These are phyloP conservation scores for Takakia lepidozioides DNA, from an alignment of 225 moss, liverwort and hornwort genomes.

Conservation along the genomic window DNA sequence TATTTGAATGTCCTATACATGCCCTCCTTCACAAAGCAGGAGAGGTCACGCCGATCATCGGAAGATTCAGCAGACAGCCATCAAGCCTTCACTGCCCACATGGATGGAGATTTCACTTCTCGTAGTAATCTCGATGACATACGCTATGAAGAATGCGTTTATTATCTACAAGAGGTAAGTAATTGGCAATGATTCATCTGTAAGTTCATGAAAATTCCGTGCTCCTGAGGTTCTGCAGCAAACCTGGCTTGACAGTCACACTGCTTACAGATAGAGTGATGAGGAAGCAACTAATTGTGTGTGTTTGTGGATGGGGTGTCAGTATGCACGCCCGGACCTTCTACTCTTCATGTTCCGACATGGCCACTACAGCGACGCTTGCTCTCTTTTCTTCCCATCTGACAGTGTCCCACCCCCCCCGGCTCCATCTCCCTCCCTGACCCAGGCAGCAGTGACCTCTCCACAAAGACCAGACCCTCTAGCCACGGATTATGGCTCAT, in stretches of 20 bases:
- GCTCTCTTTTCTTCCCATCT: slow-evolving; percentile 73
- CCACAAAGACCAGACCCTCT: slow-evolving; percentile 70
- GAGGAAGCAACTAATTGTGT: not conserved
- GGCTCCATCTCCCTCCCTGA: slow-evolving; percentile 59
- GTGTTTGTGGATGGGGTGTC: slow-evolving; percentile 22
- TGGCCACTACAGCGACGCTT: slow-evolving; percentile 82
- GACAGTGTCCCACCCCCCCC: slow-evolving; percentile 75
- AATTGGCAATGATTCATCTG: too few species aligned
- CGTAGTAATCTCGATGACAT: slow-evolving; percentile 78
- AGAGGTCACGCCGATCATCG: slow-evolving; percentile 76
- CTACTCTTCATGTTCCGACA: slow-evolving; percentile 85
- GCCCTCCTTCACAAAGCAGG: slow-evolving; percentile 76
- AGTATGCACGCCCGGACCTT: slow-evolving; percentile 87
- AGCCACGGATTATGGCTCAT: slow-evolving; percentile 80
- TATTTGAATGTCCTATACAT: slow-evolving; percentile 83
- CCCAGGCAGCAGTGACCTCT: slow-evolving; percentile 65
- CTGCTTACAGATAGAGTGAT: too few species aligned
- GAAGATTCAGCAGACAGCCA: slow-evolving; percentile 88
- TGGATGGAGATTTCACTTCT: slow-evolving; percentile 67
- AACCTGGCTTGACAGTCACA: not conserved
- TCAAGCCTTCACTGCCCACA: slow-evolving; percentile 25
- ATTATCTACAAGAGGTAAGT: slow-evolving; percentile 91
- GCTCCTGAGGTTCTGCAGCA: not conserved
- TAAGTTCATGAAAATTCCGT: not conserved
- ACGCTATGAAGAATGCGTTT: slow-evolving; percentile 85